Conservation (phyloP, 106 monocot genomes). For the Acanthochlamys bracteata region DNA sequence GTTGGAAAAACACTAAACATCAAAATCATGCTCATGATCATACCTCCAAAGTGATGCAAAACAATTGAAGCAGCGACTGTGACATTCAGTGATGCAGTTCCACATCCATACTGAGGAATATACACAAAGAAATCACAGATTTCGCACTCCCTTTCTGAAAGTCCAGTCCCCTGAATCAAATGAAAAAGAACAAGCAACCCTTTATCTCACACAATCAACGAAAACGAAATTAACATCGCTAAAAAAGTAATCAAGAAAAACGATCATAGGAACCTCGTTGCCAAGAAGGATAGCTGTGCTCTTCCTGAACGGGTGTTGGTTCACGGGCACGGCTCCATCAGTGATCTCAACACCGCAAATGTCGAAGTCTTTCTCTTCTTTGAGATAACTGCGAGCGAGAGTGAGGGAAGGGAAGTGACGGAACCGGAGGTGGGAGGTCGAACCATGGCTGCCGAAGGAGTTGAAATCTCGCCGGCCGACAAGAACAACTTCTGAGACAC, state of each 20-base stretch:
- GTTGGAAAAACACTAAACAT: background rate
- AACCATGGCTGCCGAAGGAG: constrained; percentile 92
- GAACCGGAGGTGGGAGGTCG: constrained; percentile 73
- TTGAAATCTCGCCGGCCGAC: constrained; percentile 98
- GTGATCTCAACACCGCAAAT: constrained; percentile 93
- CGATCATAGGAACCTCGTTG: constrained; percentile 50
- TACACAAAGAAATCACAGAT: constrained; percentile 97
- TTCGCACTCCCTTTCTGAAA: constrained; percentile 70
- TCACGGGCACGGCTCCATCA: constrained; percentile 52
- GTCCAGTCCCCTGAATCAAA: constrained; percentile 56
- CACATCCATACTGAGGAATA: constrained; percentile 87
- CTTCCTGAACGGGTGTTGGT: constrained; percentile 56
- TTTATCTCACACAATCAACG: background rate
- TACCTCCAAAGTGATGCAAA: constrained; percentile 91
- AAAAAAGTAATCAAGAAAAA: background rate
- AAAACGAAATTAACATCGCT: background rate
- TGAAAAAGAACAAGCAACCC: background rate
- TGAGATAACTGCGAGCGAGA: constrained; percentile 60
- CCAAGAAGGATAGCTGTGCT: constrained; percentile 95
- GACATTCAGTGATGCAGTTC: constrained; percentile 96
- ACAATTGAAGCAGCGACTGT: constrained; percentile 93
- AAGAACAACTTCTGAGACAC: constrained; percentile 78
- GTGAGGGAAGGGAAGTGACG: constrained; percentile 73
- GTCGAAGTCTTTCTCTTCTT: constrained; percentile 70
- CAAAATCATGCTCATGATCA: background rate